Base-by-base conservation (phyloP, 2,329 filamentous ascomycete species). In the Hypoxylon sp. region DNA sequence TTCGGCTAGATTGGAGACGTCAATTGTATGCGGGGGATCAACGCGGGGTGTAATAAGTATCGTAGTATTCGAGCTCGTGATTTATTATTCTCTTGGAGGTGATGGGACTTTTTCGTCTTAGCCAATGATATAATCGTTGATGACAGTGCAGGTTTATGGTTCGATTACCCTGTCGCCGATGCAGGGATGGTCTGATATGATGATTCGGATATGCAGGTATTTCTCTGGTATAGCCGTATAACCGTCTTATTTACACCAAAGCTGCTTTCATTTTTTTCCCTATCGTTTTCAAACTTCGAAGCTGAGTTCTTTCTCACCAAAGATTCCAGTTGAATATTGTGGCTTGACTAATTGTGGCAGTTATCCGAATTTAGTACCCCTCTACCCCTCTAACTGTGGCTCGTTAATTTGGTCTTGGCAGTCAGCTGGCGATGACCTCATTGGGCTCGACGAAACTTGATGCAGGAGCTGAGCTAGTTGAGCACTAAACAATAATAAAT, bases 351-450 rank as follows among this genome's bases (percentile, higher is more conserved):
- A 3, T 3, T 43, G 44, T 50, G 44, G 49, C 50, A 9, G n/a
- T n/a, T n/a, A n/a, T n/a, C n/a, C n/a, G n/a, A n/a, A n/a, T 17
- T 20, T 4, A 2, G 3, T 7, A 20, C 7, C 19, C 15, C 31
- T 16, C 20, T 32, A 20, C 31, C 30, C 30, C 23, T 17, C 23
- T 11, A 37, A 13, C 19, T 40, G 55, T 55, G 55, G 55, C 55
- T 57, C 35, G 21, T 9, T 6, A 25, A 56, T 48, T 38, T 20
- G 23, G n/a, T 47, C 47, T 57, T 52, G 45, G 51, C 37, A 51
- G 17, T 34, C 26, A 16, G 21, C 36, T 36, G 34, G 17, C 45
- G 25, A 60, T 60, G 57, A 60, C 48, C 57, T 60, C 57, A 60
- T 60, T 36, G 55, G 43, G 41, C 9, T 41, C 31, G 9, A 38